A percentile compares a stretch with the other conserved stretches of the same genome.
Conservation (phyloP, 306 rosid genomes). For the Pueraria montana region DNA sequence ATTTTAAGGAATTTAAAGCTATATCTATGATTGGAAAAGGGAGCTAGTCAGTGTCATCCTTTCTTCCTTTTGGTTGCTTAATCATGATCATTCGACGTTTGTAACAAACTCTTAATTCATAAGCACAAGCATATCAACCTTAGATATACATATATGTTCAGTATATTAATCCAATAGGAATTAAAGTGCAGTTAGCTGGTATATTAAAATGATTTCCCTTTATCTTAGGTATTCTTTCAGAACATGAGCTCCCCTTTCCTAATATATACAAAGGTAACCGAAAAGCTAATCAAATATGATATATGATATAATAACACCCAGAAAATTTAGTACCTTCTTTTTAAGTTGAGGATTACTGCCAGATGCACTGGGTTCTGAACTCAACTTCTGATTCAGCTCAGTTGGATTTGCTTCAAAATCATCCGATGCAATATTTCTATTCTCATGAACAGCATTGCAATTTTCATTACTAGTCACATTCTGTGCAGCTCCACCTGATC, state of each 20-base stretch:
- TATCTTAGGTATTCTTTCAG: neutral
- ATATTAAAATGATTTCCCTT: neutral
- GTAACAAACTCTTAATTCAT: too few relatives aligned
- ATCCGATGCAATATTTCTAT: neutral
- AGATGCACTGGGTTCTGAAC: conserved; percentile 1
- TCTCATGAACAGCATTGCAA: conserved; percentile 13
- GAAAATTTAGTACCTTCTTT: conserved; percentile 35
- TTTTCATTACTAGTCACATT: conserved; percentile 8
- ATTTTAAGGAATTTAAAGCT: neutral
- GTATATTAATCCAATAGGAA: neutral
- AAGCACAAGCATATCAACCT: too few relatives aligned
- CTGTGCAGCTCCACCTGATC: conserved; percentile 21
- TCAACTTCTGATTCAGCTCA: conserved; percentile 35
- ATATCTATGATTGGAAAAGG: neutral
- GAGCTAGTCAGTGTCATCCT: neutral
- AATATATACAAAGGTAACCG: neutral
- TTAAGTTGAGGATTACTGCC: conserved; percentile 1
- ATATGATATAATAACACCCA: neutral
- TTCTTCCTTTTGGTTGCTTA: neutral
- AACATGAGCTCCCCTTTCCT: too few relatives aligned
- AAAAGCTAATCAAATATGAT: neutral
- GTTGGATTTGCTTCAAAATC: conserved; percentile 32
- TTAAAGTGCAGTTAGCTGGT: neutral
- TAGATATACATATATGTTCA: too few relatives aligned
- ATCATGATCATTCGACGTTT: too few relatives aligned